phyloP scores from a whole-genome alignment of 129 eudicot species.

The Calendula officinalis region DNA sequence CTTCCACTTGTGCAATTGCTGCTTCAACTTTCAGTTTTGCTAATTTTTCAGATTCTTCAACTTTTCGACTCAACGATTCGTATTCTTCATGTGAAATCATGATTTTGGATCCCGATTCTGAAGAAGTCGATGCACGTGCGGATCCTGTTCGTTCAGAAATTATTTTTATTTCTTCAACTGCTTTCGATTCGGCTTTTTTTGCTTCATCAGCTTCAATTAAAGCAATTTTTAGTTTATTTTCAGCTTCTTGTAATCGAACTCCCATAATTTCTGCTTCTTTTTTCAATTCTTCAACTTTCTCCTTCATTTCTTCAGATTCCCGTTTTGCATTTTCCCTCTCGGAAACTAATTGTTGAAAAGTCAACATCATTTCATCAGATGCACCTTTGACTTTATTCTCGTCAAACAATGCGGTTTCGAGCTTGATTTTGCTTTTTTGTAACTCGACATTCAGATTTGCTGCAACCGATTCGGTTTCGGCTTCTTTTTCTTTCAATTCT shows the following conservation, averaged over 20 bases:
- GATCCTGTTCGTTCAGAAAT: constrained; percentile 61
- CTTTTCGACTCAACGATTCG: constrained; percentile 75
- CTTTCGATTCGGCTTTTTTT: constrained; percentile 63
- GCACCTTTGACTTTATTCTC: constrained; percentile 69
- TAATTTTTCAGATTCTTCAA: constrained; percentile 65
- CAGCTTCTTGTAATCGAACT: constrained; percentile 56
- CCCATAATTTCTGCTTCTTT: constrained; percentile 59
- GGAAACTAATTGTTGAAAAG: constrained; percentile 53
- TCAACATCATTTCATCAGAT: constrained; percentile 62
- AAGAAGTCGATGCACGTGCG: constrained; percentile 68
- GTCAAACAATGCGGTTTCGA: constrained; percentile 54
- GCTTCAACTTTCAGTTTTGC: constrained; percentile 84
- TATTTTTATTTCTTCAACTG: constrained; percentile 51
- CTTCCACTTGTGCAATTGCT: constrained; percentile 93
- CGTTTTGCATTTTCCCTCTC: constrained; percentile 64
- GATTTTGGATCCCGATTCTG: constrained; percentile 63
- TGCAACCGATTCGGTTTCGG: constrained; percentile 62
- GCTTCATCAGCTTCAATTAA: constrained; percentile 76
- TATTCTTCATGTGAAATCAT: constrained; percentile 73
- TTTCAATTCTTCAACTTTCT: constrained; percentile 58
- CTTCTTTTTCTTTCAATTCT: constrained; percentile 68
- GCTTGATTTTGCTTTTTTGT: constrained; percentile 70
- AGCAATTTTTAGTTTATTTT: constrained; percentile 46
- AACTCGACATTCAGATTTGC: constrained; percentile 70
- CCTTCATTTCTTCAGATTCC: constrained; percentile 68